Evolutionary conservation across 2,329 filamentous ascomycete species (phyloP).

Genomic region (Huntiella savannae): DNA sequence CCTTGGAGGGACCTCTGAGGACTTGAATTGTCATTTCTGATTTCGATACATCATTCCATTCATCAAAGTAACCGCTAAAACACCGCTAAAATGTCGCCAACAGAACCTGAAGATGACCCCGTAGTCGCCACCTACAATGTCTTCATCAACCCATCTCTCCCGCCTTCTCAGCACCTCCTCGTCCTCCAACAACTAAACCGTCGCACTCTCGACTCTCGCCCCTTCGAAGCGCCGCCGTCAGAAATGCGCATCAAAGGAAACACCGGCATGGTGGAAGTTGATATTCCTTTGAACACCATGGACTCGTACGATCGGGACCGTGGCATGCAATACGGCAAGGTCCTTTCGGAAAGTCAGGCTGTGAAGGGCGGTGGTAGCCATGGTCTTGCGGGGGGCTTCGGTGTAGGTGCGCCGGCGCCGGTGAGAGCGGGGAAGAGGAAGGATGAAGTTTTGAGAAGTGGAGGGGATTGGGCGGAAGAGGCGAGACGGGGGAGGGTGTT

Average conservation of each 20-base stretch:
- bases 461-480: constrained; percentile 45
- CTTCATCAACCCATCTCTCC: constrained; percentile 59
- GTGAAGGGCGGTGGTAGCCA: constrained; percentile 45
- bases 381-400: constrained; percentile 56
- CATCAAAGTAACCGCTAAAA: neutral
- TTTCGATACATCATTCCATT: no score
- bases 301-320: constrained; percentile 66
- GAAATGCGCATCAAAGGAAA: constrained; percentile 66
- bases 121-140: constrained; percentile 63
- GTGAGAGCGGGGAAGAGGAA: constrained; percentile 17
- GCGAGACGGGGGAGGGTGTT: constrained; percentile 53
- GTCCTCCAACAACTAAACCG: constrained; percentile 83
- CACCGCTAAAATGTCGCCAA: constrained; percentile 9
- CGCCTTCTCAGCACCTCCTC: constrained; percentile 45
- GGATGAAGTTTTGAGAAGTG: constrained; percentile 22
- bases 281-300: constrained; percentile 61
- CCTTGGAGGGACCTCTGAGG: neutral
- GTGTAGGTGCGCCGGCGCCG: constrained; percentile 31
- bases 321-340: constrained; percentile 66
- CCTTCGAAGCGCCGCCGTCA: constrained; percentile 42
- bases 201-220: constrained; percentile 32
- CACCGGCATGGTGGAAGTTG: constrained; percentile 74
- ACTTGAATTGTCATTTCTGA: no score
- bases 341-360: constrained; percentile 41
- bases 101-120: constrained; percentile 38